Base-by-base conservation (phyloP, 2,329 filamentous ascomycete species). In the Arachnomyces sp. region DNA sequence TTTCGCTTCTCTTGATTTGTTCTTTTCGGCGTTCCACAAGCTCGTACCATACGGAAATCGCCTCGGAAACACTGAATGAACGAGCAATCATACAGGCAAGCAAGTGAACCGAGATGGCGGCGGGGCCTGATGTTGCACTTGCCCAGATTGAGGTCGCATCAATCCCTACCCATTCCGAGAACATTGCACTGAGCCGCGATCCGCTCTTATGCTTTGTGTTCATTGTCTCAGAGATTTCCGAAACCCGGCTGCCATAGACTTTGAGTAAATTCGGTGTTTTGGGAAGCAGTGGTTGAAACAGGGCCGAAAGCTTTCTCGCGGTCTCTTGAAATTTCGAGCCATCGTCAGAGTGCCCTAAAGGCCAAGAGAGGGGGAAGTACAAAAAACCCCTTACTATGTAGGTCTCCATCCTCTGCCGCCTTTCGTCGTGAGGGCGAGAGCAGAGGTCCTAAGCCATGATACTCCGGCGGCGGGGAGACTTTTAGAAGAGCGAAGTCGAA, bases 401-500 rank as follows among this genome's bases (percentile, higher is more conserved):
- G 28, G 0, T 28, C 29, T 1, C 67, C 67, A 7, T 48, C 29
- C 45, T 71, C 68, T 0, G 67, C 67, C 2, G 60, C 52, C 0
- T 53, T 13, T 15, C 53, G 52, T 7, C 66, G 46, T 7, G 33
- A 46, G 0, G 7, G 5, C 0, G 65, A 60, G 0, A 72, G 41
- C 0, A 44, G 30, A 0, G 33, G 21, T 0, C 61, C 63, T 0
- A 70, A 17, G 0, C 25, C 46, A 16, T 50, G 45, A 29, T 52
- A 70, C 40, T 68, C 65, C 11, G 35, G 36, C 0, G 67, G 66
- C 1, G 67, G 61, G 38, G 68, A 60, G 3, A 56, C 36, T 39
- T 66, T 68, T 31, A 66, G 37, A 0, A 71, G 45, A 0, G 60
- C 53, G 43, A 71, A 71, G 36, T 71, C 64, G 38, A 68, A 60